Evolutionary conservation across 2,329 filamentous ascomycete species (phyloP), one percentile per base, ranked within the genome.

Genomic region (Neopestalotiopsis sp.): DNA sequence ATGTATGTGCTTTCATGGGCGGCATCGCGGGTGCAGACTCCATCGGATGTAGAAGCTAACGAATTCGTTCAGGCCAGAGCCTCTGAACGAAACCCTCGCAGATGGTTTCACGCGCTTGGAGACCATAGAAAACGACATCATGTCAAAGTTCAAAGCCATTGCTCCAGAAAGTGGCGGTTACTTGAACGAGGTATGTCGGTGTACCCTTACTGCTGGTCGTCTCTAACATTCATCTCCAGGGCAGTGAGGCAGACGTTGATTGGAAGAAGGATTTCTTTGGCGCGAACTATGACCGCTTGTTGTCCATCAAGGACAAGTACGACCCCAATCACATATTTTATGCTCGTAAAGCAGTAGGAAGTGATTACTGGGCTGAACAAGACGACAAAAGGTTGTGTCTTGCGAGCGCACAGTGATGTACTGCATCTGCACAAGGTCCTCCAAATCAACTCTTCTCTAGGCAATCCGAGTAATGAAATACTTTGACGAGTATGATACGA

Each of bases 301-400:
- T 65, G 13, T 65, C 62, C 1, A 53, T 65, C 17, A 65, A 65
- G 42, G 28, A 65, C 12, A 65, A 49, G n/a, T 65, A 65, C 32
- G 62, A 65, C 13, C 62, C 62, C 2, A 6, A 65, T 30, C n/a
- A 65, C 38, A 12, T 65, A 13, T 65, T 65, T 12, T 53, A 65
- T 28, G 62, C 17, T 14, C 42, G 13, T 13, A 49, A 20, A 30
- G 45, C 62, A 24, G 42, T 49, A 10, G 62, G 62, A 5, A 65
- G 62, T 65, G 62, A 65, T 49, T 49, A 56, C 24, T 65, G 62
- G 62, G 42, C 24, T 40, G 61, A 63, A 30, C 30, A 63, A 34
- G 32, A 38, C 12, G 61, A 63, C 24, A 63, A 34, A 38, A 17
- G 61, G 1, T 20, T 63, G 32, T 63, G 30, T 42, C 61, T 28